Evolutionary conservation across 2,329 filamentous ascomycete genomes (phyloP).

Genomic region (Trichophyton schoenleinii): DNA sequence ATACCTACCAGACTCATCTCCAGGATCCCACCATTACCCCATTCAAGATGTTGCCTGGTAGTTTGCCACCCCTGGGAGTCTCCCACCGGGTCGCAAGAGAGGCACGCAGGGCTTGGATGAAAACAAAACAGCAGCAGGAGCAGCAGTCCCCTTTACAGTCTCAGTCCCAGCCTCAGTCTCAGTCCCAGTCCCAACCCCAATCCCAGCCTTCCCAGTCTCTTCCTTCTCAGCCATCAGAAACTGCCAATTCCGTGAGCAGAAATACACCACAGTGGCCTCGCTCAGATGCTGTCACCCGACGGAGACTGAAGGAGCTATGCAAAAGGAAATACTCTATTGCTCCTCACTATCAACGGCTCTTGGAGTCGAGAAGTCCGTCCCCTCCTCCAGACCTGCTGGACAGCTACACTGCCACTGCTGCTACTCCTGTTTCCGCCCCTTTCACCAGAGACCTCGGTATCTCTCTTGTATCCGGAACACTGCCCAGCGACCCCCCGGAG

Average conservation of each 20-base stretch:
- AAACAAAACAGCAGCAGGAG: conserved; percentile 25
- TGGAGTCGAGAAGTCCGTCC: conserved; percentile 49
- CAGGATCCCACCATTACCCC: conserved; percentile 54
- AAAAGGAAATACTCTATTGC: conserved; percentile 50
- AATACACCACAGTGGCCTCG: conserved; percentile 38
- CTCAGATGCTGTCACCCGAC: conserved; percentile 46
- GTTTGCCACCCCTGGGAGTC: conserved; percentile 50
- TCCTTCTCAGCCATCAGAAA: not conserved
- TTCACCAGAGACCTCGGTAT: conserved; percentile 36
- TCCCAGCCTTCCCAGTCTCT: not conserved
- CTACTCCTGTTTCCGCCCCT: conserved; percentile 17
- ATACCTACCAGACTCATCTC: conserved; percentile 53
- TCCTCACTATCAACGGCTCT: conserved; percentile 51
- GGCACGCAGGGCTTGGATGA: conserved; percentile 49
- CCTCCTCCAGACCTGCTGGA: conserved; percentile 37
- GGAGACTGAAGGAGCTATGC: conserved; percentile 47
- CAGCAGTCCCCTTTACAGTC: conserved; percentile 8
- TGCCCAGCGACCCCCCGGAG: conserved; percentile 24
- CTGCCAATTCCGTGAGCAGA: not conserved
- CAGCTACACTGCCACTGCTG: conserved; percentile 20
- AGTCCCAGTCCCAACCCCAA: not conserved
- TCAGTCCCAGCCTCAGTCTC: conserved; percentile 11
- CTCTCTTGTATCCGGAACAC: conserved; percentile 32
- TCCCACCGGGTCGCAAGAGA: conserved; percentile 51
- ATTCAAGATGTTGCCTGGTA: conserved; percentile 54